Evolutionary conservation across 2,329 filamentous ascomycete species (phyloP).

Genomic region (Fusarium heterosporum): DNA sequence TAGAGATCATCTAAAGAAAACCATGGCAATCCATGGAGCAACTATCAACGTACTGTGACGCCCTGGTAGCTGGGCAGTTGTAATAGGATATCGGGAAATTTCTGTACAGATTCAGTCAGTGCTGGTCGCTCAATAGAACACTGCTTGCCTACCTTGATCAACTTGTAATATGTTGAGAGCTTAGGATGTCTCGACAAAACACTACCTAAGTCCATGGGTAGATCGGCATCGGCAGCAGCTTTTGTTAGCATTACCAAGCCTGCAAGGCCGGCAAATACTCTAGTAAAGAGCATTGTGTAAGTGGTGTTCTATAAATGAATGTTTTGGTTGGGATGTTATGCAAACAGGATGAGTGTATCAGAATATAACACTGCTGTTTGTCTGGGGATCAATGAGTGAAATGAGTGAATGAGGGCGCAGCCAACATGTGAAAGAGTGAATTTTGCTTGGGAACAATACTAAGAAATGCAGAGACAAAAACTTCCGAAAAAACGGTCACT

Average conservation of each 20-base stretch:
- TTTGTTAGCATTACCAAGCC: constrained; percentile 33
- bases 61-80: constrained; percentile 58
- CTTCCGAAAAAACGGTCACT: constrained; percentile 3
- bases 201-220: constrained; percentile 53
- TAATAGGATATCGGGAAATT: constrained; percentile 60
- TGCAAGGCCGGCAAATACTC: constrained; percentile 37
- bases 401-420: constrained; percentile 12
- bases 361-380: neutral
- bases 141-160: constrained; percentile 54
- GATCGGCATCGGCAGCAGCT: constrained; percentile 38
- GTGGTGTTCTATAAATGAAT: neutral
- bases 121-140: neutral
- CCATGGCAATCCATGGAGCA: neutral
- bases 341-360: neutral
- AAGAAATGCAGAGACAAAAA: constrained; percentile 1
- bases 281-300: constrained; percentile 37
- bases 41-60: constrained; percentile 55
- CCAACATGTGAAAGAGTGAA: constrained; percentile 31
- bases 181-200: constrained; percentile 56
- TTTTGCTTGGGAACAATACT: constrained; percentile 1
- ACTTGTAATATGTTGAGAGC: constrained; percentile 57
- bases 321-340: neutral
- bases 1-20: neutral
- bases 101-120: constrained; percentile 46
- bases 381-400: constrained; percentile 8